Evolutionary conservation across 805 yeast genomes (phyloP).

Genomic region (Limtongia smithiae): DNA sequence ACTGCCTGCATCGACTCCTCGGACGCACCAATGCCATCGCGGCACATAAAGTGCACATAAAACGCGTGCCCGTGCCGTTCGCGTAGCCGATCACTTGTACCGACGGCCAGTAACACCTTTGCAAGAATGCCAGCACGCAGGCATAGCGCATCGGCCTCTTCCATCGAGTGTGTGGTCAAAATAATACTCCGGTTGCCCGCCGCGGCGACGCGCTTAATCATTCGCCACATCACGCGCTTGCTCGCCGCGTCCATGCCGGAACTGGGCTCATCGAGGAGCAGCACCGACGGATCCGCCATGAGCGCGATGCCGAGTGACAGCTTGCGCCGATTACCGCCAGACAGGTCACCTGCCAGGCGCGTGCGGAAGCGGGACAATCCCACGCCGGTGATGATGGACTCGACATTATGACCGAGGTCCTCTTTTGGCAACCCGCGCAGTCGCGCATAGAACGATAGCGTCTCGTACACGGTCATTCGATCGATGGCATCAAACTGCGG

Average conservation of each 20-base stretch:
- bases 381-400: constrained; percentile 35
- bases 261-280: constrained; percentile 40
- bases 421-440: constrained; percentile 33
- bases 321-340: constrained; percentile 40
- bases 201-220: constrained; percentile 31
- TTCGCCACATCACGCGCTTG: constrained; percentile 40
- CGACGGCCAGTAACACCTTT: constrained; percentile 35
- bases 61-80: constrained; percentile 32
- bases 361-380: constrained; percentile 35
- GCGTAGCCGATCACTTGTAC: constrained; percentile 33
- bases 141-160: constrained; percentile 40
- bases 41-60: constrained; percentile 34
- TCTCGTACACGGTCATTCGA: constrained; percentile 36
- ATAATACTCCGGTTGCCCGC: constrained; percentile 36
- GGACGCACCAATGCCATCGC: constrained; percentile 3
- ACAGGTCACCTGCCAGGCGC: constrained; percentile 35
- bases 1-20: constrained; percentile 10
- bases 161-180: constrained; percentile 41
- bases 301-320: constrained; percentile 38
- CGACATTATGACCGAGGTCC: constrained; percentile 33
- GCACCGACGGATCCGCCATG: constrained; percentile 38
- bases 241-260: constrained; percentile 42
- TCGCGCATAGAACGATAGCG: constrained; percentile 35
- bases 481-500: constrained; percentile 42
- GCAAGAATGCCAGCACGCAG: constrained; percentile 38